Conservation (phyloP, 2,329 filamentous ascomycete species). For the Exophiala spinifera region DNA sequence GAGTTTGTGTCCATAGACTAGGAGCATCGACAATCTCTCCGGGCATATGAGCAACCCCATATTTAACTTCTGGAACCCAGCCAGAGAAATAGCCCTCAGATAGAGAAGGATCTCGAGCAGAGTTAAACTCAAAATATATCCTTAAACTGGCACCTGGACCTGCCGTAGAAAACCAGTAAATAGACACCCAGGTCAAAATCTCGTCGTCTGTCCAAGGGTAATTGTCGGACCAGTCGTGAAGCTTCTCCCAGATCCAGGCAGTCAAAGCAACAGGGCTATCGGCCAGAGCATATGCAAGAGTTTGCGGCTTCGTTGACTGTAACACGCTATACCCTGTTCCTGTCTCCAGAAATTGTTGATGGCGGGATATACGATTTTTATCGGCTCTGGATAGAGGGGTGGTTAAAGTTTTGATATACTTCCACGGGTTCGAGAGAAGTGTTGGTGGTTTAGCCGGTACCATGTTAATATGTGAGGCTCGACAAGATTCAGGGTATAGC, state of each 20-base stretch:
- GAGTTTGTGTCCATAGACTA: conserved; percentile 46
- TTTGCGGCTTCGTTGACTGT: conserved; percentile 68
- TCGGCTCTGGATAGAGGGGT: too few relatives aligned
- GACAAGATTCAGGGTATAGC: too few relatives aligned
- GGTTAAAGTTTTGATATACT: too few relatives aligned
- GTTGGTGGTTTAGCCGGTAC: too few relatives aligned
- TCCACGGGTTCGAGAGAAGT: too few relatives aligned
- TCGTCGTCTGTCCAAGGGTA: conserved; percentile 75
- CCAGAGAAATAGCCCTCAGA: too few relatives aligned
- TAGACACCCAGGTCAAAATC: conserved; percentile 64
- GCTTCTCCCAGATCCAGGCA: conserved; percentile 77
- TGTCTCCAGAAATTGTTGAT: conserved; percentile 37
- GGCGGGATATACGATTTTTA: too few relatives aligned
- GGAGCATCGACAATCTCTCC: conserved; percentile 50
- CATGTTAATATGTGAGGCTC: too few relatives aligned
- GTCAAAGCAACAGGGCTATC: conserved; percentile 69
- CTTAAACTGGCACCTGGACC: conserved; percentile 64
- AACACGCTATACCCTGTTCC: conserved; percentile 38
- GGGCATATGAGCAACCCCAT: conserved; percentile 47
- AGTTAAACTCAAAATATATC: conserved; percentile 66
- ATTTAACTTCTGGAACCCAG: conserved; percentile 35
- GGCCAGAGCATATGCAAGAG: conserved; percentile 64
- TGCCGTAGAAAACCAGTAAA: conserved; percentile 68
- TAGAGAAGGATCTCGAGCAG: conserved; percentile 52
- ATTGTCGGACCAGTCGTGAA: conserved; percentile 69